Percentiles rank a stretch among this genome's conserved stretches.
Evolutionary conservation across 345 rosid species (phyloP).

Genomic region (Acer negundo): DNA sequence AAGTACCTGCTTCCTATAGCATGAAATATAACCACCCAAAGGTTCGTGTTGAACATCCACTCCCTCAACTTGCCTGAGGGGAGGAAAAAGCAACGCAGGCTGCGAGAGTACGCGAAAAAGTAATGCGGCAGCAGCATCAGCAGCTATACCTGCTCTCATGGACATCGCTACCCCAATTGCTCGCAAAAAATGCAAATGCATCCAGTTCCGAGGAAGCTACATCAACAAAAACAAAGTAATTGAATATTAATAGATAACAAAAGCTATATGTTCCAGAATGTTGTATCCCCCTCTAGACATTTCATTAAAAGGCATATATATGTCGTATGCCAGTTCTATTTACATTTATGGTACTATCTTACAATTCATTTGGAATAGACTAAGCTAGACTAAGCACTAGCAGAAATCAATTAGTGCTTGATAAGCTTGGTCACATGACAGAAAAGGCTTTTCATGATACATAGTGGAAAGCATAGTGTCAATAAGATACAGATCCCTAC

Average conservation of each 20-base stretch:
- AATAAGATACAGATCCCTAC: neutral
- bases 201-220: slow-evolving; percentile 97
- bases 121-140: slow-evolving; percentile 98
- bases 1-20: slow-evolving; percentile 81
- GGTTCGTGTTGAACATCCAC: slow-evolving; percentile 75
- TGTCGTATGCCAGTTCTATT: neutral
- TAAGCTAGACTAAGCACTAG: too few species aligned
- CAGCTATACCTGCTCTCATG: slow-evolving; percentile 97
- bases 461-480: neutral
- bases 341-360: neutral
- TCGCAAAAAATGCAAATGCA: slow-evolving; percentile 98
- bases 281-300: neutral
- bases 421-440: neutral
- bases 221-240: slow-evolving; percentile 33
- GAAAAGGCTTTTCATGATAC: neutral
- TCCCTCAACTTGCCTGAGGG: slow-evolving; percentile 89
- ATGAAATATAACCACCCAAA: slow-evolving; percentile 69
- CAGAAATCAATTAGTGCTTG: too few species aligned
- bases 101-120: slow-evolving; percentile 93
- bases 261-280: neutral
- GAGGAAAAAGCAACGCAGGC: slow-evolving; percentile 97
- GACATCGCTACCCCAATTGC: slow-evolving; percentile 99
- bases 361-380: too few species aligned
- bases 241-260: slow-evolving; percentile 10
- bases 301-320: neutral